Evolutionary conservation across 768 basidiomycete species (phyloP).

Genomic region (Mycena rebaudengoi): DNA sequence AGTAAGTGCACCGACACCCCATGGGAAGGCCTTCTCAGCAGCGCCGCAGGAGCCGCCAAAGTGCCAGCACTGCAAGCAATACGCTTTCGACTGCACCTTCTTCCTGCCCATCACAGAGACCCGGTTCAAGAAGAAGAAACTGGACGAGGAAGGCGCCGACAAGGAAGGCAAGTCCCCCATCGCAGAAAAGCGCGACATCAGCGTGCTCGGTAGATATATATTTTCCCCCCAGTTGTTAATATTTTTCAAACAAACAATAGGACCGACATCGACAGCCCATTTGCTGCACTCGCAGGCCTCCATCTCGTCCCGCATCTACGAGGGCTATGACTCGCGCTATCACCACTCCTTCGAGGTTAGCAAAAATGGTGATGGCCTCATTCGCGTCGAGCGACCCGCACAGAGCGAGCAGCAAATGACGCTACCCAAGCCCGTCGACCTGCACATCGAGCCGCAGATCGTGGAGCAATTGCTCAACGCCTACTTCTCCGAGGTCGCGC

Average conservation of each 20-base stretch:
- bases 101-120: constrained; percentile 99
- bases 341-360: constrained; percentile 90
- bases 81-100: constrained; percentile 94
- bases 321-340: constrained; percentile 87
- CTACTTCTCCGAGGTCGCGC: constrained; percentile 90
- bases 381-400: constrained; percentile 76
- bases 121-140: constrained; percentile 95
- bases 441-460: constrained; percentile 79
- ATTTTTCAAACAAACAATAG: constrained; percentile 62
- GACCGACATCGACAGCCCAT: constrained; percentile 88
- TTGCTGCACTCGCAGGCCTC: constrained; percentile 90
- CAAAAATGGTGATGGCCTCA: constrained; percentile 86
- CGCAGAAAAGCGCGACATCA: constrained; percentile 57
- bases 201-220: constrained; percentile 58
- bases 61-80: constrained; percentile 96
- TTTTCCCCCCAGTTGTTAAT: constrained; percentile 37
- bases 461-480: constrained; percentile 88
- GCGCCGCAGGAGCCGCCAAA: constrained; percentile 84
- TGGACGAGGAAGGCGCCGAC: constrained; percentile 60
- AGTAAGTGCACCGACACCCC: no score
- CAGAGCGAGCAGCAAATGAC: constrained; percentile 61
- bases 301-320: constrained; percentile 86
- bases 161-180: constrained; percentile 35
- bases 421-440: constrained; percentile 71
- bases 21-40: no score